phyloP scores from a whole-genome alignment of 2,329 filamentous ascomycete genomes.

The Peltaster fructicola region DNA sequence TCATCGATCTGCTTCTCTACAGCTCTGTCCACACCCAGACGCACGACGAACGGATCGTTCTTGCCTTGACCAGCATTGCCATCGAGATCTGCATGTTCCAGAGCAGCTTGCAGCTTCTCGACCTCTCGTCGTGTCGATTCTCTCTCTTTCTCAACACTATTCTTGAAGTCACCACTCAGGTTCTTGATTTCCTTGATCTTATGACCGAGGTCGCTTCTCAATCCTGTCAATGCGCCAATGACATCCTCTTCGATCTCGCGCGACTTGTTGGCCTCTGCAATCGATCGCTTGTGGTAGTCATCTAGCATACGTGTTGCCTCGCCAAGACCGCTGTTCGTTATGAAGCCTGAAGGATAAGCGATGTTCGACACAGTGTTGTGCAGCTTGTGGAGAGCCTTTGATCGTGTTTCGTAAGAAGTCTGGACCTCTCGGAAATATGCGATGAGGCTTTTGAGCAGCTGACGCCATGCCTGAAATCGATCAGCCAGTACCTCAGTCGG shows the following conservation, averaged over 20 bases:
- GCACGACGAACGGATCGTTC: slow-evolving; percentile 79
- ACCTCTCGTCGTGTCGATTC: slow-evolving; percentile 67
- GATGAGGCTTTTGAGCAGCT: slow-evolving; percentile 86
- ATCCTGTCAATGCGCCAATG: slow-evolving; percentile 65
- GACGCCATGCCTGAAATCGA: slow-evolving; percentile 90
- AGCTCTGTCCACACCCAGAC: slow-evolving; percentile 71
- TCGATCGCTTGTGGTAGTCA: slow-evolving; percentile 63
- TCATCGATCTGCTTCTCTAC: slow-evolving; percentile 87
- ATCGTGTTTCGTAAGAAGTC: slow-evolving; percentile 66
- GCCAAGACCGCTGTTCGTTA: slow-evolving; percentile 65
- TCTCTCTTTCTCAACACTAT: slow-evolving; percentile 88
- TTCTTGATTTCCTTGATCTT: slow-evolving; percentile 99
- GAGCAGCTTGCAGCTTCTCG: slow-evolving; percentile 59
- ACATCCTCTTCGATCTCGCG: slow-evolving; percentile 84
- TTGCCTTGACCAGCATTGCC: slow-evolving; percentile 66
- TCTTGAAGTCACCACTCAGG: slow-evolving; percentile 88
- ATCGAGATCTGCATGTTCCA: slow-evolving; percentile 55
- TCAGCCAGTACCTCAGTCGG: slow-evolving; percentile 77
- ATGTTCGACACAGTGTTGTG: slow-evolving; percentile 73
- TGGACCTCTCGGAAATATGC: slow-evolving; percentile 87
- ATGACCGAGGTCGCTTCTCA: slow-evolving; percentile 75
- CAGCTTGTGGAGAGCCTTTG: slow-evolving; percentile 67
- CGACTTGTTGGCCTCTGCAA: slow-evolving; percentile 71
- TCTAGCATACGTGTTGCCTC: slow-evolving; percentile 70
- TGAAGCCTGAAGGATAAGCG: slow-evolving; percentile 54